Evolutionary conservation across 371 early-diverging fungal species (phyloP).

Genomic region (Neoconidiobolus thromboides): DNA sequence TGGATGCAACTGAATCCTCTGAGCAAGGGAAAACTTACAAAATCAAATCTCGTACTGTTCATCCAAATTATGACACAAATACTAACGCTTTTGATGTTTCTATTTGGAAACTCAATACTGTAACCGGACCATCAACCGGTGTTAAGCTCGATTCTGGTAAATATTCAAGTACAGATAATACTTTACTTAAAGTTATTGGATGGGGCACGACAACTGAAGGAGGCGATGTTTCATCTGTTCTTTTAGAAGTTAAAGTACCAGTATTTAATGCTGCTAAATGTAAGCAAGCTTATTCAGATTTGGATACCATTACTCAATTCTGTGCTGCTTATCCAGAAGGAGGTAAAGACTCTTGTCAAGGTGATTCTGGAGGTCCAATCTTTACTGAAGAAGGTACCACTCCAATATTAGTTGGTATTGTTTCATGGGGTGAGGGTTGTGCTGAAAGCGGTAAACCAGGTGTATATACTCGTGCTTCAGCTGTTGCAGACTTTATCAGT

Average conservation of each 20-base stretch:
- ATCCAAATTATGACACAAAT: not conserved
- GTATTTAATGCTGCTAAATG: not conserved
- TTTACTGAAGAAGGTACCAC: not conserved
- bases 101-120: not conserved
- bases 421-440: not conserved
- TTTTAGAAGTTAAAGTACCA: not conserved
- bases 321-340: not conserved
- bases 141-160: not conserved
- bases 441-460: not conserved
- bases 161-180: no score
- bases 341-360: constrained; percentile 1
- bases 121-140: not conserved
- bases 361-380: constrained; percentile 3
- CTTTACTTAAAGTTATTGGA: not conserved
- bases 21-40: not conserved
- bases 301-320: not conserved
- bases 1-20: not conserved
- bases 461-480: not conserved
- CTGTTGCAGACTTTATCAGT: no score
- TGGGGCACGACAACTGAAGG: not conserved
- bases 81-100: not conserved
- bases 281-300: not conserved
- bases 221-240: not conserved
- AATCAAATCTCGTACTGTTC: not conserved
- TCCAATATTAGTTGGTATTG: not conserved